Base-by-base conservation (phyloP, 129 eudicot genomes). In the Cynara cardunculus region DNA sequence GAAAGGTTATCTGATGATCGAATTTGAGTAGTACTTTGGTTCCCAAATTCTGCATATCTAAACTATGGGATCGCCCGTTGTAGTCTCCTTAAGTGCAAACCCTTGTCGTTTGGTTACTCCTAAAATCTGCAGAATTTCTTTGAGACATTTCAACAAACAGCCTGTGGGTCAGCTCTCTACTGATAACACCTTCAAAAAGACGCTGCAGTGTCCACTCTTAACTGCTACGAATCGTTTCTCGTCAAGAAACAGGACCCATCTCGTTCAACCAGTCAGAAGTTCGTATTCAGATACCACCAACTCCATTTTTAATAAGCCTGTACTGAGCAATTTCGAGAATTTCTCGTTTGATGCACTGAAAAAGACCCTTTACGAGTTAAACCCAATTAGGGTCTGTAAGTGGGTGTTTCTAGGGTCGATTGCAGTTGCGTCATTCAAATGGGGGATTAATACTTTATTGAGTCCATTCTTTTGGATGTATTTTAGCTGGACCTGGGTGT, bases 391-490 rank as follows among this genome's bases (percentile, higher is more conserved):
- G 68, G 73, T 82, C 7, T 85, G 87, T 53, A 94, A 91, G 80
- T 84, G 89, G 93, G 79, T 67, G 72, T 46, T 86, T 71, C 62
- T 87, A 8, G 76, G 88, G 5, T 82, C 87, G 18, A 2, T 86
- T 71, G 98, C 90, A 27, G 27, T 85, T 49, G 89, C 82, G 1
- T 87, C 84, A 4, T 72, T 81, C 10, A 91, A 89, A 84, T 89
- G 93, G 97, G 78, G 76, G 12, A 68, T 87, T 10, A 84, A 75
- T 81, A 32, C 85, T 74, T 18, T 88, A 30, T 68, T 87, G 1
- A 94, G 78, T 62, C 98, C 98, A 12, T 94, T 94, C 78, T 83
- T 94, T 68, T 94, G 98, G 98, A 87, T 88, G 97, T 94, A 94
- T 73, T 89, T 91, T 83, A 91, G 98, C 81, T 91, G 89, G 97